Base-by-base conservation (phyloP, 345 rosid genomes). In the Eucalyptus viminalis region DNA sequence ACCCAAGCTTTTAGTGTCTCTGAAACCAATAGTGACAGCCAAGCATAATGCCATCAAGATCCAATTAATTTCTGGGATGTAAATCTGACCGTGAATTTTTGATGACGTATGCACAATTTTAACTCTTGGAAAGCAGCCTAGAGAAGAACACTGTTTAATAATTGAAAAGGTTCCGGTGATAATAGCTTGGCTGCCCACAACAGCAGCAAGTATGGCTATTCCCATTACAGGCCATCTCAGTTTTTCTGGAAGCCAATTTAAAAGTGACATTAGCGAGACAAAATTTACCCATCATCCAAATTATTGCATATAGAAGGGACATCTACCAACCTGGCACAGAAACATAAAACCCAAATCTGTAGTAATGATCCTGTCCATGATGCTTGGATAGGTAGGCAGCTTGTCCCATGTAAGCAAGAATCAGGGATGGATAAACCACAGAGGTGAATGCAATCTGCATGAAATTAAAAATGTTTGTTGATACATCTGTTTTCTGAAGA, bases 11-110 rank as follows among this genome's bases (percentile, higher is more conserved):
- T 87, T 95, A 16, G 98, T 97, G 91, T 97, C 99, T 91, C 97
- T 90, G 88, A 96, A 97, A 49, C 99, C 99, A 21, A 97, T 89
- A n/a, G 98, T 95, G 85, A 97, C 98, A 56, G 99, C 98, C 91
- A 97, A 92, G 94, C 98, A 95, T 31, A 97, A 91, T 44, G 95
- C 86, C 99, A 97, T 96, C 94, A 97, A 93, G 56, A 91, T 95
- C 99, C 99, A 97, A 87, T 97, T 97, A 53, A 97, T 96, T 93
- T 97, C 99, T 1, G 99, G 99, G 89, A 97, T 97, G 92, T 97
- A 96, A 72, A 96, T 96, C 94, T 97, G 99, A 86, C 99, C 99
- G 24, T 97, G 98, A 86, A 97, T 94, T 92, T 96, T 95, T 16
- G 98, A 94, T 27, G 98, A 97, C 16, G 99, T 97, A 91, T 97